Evolutionary conservation across 2,329 filamentous ascomycete species (phyloP).

Genomic region (Colletotrichum agaves): DNA sequence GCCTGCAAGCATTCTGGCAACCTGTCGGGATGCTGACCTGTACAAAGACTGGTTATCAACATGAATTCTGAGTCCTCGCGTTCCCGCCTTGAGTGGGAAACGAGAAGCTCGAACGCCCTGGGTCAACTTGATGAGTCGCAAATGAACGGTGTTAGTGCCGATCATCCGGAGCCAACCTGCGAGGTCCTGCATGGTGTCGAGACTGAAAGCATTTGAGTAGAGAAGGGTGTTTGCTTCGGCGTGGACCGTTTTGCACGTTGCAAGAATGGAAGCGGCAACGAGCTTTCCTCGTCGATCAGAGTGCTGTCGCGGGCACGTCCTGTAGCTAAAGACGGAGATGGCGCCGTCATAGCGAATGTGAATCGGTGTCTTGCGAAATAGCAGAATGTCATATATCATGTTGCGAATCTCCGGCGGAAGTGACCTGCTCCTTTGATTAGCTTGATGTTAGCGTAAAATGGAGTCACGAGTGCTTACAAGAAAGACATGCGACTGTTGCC

Average conservation of each 20-base stretch:
- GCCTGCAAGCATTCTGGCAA: neutral
- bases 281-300: too few species aligned
- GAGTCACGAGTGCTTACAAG: too few species aligned
- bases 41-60: neutral
- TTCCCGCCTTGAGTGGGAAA: neutral
- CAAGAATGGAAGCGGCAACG: neutral
- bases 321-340: neutral
- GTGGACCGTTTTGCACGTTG: neutral
- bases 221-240: constrained; percentile 4
- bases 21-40: neutral
- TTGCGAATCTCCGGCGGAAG: neutral
- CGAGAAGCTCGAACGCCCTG: neutral
- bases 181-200: constrained; percentile 14
- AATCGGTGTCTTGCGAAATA: neutral
- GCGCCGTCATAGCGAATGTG: neutral
- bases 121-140: neutral
- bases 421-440: neutral
- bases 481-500: too few species aligned
- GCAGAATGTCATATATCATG: neutral
- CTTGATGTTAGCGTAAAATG: too few species aligned
- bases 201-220: neutral
- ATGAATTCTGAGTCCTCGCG: too few species aligned
- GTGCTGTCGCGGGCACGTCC: neutral
- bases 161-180: neutral
- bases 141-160: neutral